Evolutionary conservation across 2,329 filamentous ascomycete genomes (phyloP).

Genomic region (Aspergillus fructus): DNA sequence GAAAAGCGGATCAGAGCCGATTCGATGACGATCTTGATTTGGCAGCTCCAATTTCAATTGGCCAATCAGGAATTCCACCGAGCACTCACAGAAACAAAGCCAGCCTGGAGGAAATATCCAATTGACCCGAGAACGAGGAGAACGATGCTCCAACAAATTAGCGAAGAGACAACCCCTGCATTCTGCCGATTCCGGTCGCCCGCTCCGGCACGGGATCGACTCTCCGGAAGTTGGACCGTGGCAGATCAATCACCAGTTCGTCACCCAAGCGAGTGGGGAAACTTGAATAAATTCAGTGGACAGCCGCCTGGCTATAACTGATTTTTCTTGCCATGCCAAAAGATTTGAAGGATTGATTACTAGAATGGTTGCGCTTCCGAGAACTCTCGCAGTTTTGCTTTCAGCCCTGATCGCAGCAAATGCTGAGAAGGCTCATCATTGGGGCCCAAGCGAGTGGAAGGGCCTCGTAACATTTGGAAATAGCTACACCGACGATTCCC

Average conservation of each 20-base stretch:
- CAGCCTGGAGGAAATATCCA: too few species aligned
- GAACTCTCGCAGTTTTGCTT: neutral
- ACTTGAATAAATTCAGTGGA: neutral
- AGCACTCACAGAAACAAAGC: neutral
- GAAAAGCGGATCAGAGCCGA: too few species aligned
- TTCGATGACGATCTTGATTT: neutral
- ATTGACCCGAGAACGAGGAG: too few species aligned
- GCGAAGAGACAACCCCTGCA: neutral
- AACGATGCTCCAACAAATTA: neutral
- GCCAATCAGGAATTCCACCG: neutral
- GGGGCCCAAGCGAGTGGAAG: conserved; percentile 47
- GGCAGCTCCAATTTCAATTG: neutral
- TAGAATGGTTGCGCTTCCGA: neutral
- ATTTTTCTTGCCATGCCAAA: neutral
- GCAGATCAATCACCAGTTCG: neutral
- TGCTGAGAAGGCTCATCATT: conserved; percentile 1
- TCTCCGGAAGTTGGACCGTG: neutral
- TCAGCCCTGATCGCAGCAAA: neutral
- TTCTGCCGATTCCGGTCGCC: neutral
- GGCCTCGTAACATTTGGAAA: conserved; percentile 64
- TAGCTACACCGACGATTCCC: conserved; percentile 73
- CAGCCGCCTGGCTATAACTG: neutral
- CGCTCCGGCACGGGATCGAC: neutral
- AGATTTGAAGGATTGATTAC: neutral
- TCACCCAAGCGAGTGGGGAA: neutral